A percentile compares a stretch with the other conserved stretches of the same genome.
These are phyloP conservation scores for Carex myosuroides DNA, from an alignment of 176 grass and related monocot genomes.

Conservation along the genomic window DNA sequence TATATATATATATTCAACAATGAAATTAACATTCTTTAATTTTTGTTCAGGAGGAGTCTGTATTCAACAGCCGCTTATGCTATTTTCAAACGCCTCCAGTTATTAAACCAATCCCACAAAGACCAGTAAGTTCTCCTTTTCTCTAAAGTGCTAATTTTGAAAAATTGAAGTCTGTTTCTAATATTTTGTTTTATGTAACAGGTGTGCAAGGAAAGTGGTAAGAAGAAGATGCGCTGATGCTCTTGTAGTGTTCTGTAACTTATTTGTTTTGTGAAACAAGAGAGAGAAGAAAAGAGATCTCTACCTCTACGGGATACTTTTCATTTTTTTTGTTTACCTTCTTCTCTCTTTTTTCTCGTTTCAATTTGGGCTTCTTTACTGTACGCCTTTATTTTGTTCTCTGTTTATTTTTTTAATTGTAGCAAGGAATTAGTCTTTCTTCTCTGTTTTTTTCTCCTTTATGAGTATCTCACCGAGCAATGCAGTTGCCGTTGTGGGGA, in stretches of 20 bases:
- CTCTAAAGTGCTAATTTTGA: neutral
- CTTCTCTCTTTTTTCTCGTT: neutral
- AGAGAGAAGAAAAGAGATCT: slow-evolving; percentile 16
- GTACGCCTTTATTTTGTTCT: neutral
- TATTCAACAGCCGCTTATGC: slow-evolving; percentile 36
- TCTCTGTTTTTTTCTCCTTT: neutral
- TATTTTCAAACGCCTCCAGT: slow-evolving; percentile 43
- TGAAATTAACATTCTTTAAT: neutral
- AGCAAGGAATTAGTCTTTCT: neutral
- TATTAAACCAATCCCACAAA: slow-evolving; percentile 33
- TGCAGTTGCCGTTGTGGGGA: slow-evolving; percentile 2
- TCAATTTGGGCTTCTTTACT: slow-evolving; percentile 8
- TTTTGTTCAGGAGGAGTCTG: slow-evolving; percentile 27
- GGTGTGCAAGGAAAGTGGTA: slow-evolving; percentile 42
- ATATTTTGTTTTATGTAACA: slow-evolving; percentile 13
- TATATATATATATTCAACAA: neutral
- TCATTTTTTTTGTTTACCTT: neutral
- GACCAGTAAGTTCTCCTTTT: slow-evolving; percentile 44
- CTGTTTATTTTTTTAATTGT: neutral
- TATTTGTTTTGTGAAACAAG: slow-evolving; percentile 10
- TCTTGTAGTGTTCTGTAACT: neutral
- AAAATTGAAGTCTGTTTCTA: neutral
- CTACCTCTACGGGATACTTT: neutral
- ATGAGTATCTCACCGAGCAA: neutral
- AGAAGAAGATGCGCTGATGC: slow-evolving; percentile 44